Conservation (phyloP, 345 rosid genomes). For the Hibiscus tridactylites region DNA sequence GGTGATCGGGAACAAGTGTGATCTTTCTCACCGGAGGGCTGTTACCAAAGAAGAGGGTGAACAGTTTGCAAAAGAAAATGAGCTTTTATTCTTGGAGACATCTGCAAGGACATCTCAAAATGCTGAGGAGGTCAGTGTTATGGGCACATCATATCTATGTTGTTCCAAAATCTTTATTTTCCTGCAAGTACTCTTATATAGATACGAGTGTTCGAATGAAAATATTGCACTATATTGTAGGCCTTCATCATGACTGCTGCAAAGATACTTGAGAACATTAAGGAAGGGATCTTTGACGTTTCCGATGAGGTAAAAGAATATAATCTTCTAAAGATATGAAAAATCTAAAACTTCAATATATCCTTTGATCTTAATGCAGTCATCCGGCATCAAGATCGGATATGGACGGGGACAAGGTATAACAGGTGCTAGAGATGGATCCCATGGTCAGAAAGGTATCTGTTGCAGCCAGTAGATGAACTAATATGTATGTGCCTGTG, state of each 20-base stretch:
- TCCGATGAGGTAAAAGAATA: conserved; percentile 46
- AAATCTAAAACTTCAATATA: too few species aligned
- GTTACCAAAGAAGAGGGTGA: conserved; percentile 97
- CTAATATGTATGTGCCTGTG: neutral
- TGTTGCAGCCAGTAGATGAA: conserved; percentile 45
- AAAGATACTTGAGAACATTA: conserved; percentile 84
- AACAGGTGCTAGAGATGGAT: conserved; percentile 66
- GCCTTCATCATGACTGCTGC: conserved; percentile 87
- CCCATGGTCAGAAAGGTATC: conserved; percentile 64
- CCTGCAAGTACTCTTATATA: too few species aligned
- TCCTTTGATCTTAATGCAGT: too few species aligned
- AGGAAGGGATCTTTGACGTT: conserved; percentile 79
- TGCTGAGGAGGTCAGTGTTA: conserved; percentile 34
- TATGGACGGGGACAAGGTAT: conserved; percentile 73
- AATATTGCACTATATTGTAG: conserved; percentile 24
- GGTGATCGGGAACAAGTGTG: conserved; percentile 87
- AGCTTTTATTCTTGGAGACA: conserved; percentile 82
- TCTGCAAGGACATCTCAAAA: conserved; percentile 98
- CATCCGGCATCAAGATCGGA: conserved; percentile 86
- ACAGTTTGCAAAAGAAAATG: conserved; percentile 90
- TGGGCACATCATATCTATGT: neutral
- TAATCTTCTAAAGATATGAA: too few species aligned
- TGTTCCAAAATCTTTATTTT: neutral
- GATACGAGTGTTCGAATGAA: neutral
- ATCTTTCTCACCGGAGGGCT: conserved; percentile 85